These are phyloP conservation scores for Paraphoma chrysanthemicola DNA, from an alignment of 2,329 filamentous ascomycete genomes.

Conservation along the genomic window DNA sequence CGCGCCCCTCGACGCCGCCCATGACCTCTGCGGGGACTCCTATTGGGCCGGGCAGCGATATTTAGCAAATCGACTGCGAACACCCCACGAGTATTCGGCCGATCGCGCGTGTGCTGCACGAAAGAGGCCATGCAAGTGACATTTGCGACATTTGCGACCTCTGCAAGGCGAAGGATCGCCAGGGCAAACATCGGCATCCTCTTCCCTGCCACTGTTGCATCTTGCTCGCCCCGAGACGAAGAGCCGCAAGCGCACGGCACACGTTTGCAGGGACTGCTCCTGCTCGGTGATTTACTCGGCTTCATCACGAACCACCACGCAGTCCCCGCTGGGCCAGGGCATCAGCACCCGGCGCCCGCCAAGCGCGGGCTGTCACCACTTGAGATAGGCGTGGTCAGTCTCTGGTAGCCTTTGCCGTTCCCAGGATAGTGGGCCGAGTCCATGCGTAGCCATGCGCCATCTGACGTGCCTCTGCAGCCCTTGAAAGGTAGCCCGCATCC, in stretches of 20 bases:
- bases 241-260: not conserved
- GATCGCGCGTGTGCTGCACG: not conserved
- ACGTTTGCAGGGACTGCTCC: not conserved
- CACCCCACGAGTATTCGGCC: conserved; percentile 12
- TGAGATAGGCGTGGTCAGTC: conserved; percentile 27
- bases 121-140: not conserved
- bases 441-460: conserved; percentile 21
- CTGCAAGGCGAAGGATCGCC: not conserved
- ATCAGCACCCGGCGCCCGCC: conserved; percentile 18
- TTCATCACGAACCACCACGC: conserved; percentile 5
- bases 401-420: conserved; percentile 18
- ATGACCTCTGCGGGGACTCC: conserved; percentile 17
- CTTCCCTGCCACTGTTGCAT: not conserved
- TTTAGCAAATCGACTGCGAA: conserved; percentile 1
- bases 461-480: conserved; percentile 35
- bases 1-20: conserved; percentile 4
- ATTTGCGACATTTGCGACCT: not conserved
- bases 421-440: conserved; percentile 29
- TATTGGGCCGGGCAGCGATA: conserved; percentile 15
- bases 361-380: conserved; percentile 24
- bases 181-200: conserved; percentile 1
- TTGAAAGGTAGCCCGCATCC: conserved; percentile 36
- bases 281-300: conserved; percentile 25
- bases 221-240: not conserved
- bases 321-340: conserved; percentile 16